Percentiles rank a stretch among this genome's conserved stretches.
Conservation (phyloP, 2,329 filamentous ascomycete genomes). For the Monosporascus sp. region DNA sequence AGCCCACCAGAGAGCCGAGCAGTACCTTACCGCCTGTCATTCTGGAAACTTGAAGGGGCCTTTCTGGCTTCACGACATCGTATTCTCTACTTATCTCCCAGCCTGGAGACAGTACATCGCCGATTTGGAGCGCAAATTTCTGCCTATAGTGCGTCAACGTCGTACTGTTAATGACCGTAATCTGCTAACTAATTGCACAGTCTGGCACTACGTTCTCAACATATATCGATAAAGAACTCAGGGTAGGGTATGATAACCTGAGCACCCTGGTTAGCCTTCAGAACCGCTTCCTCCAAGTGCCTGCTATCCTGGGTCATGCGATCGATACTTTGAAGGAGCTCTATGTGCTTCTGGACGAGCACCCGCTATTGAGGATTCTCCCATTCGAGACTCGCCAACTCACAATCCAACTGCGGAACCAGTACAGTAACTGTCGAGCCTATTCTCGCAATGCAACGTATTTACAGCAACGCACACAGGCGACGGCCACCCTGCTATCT, state of each 20-base stretch:
- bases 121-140: constrained; percentile 14
- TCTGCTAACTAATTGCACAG: constrained; percentile 5
- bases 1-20: constrained; percentile 10
- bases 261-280: constrained; percentile 19
- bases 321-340: constrained; percentile 16
- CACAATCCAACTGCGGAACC: constrained; percentile 6
- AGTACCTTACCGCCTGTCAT: constrained; percentile 2
- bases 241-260: constrained; percentile 21
- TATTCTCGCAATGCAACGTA: constrained; percentile 16
- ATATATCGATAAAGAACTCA: constrained; percentile 22
- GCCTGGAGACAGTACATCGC: constrained; percentile 21
- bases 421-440: constrained; percentile 8
- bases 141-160: constrained; percentile 16
- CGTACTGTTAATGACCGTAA: not conserved
- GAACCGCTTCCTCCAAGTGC: constrained; percentile 17
- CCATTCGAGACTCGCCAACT: not conserved
- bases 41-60: not conserved
- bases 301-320: constrained; percentile 13
- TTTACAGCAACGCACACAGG: constrained; percentile 18
- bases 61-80: constrained; percentile 15
- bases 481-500: constrained; percentile 19
- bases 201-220: constrained; percentile 21
- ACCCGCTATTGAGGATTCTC: not conserved
- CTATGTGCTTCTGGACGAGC: constrained; percentile 1
- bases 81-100: constrained; percentile 18